Conservation (phyloP, 23 red algal species). For the Gracilaria vermiculophylla region DNA sequence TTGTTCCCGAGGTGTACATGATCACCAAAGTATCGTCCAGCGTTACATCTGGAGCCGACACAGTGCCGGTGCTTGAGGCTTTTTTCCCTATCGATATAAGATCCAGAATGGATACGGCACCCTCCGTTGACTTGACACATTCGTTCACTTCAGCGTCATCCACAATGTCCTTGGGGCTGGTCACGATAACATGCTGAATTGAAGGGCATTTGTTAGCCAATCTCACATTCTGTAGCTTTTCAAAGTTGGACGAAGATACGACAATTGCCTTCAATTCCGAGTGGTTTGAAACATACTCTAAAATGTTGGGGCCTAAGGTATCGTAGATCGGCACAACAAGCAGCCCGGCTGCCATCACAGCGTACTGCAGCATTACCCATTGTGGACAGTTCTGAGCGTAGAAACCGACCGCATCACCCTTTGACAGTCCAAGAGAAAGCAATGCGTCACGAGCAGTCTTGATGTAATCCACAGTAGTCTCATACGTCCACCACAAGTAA, state of each 20-base stretch:
- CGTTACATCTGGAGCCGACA: neutral
- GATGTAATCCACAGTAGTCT: constrained; percentile 17
- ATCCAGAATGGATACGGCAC: constrained; percentile 16
- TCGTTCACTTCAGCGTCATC: neutral
- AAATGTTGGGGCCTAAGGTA: constrained; percentile 79
- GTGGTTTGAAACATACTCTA: constrained; percentile 89
- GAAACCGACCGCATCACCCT: constrained; percentile 84
- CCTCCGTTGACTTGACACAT: neutral
- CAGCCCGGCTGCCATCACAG: constrained; percentile 64
- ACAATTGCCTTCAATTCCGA: constrained; percentile 72
- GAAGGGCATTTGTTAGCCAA: neutral
- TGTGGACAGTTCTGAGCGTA: constrained; percentile 82
- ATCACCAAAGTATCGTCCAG: constrained; percentile 74
- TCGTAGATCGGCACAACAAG: constrained; percentile 94
- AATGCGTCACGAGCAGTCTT: constrained; percentile 43
- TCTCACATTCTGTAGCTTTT: constrained; percentile 24
- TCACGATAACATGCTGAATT: constrained; percentile 33
- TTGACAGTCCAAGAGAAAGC: constrained; percentile 53
- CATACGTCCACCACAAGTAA: constrained; percentile 78
- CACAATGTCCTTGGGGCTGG: constrained; percentile 9
- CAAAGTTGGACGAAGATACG: constrained; percentile 36
- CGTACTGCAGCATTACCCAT: constrained; percentile 80
- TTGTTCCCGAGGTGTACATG: constrained; percentile 98
- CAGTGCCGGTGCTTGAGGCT: neutral
- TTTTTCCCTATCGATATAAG: constrained; percentile 21